Percentiles rank a stretch among this genome's conserved stretches.
Conservation (phyloP, 2,329 filamentous ascomycete species). For the Albophoma yamanashiensis region DNA sequence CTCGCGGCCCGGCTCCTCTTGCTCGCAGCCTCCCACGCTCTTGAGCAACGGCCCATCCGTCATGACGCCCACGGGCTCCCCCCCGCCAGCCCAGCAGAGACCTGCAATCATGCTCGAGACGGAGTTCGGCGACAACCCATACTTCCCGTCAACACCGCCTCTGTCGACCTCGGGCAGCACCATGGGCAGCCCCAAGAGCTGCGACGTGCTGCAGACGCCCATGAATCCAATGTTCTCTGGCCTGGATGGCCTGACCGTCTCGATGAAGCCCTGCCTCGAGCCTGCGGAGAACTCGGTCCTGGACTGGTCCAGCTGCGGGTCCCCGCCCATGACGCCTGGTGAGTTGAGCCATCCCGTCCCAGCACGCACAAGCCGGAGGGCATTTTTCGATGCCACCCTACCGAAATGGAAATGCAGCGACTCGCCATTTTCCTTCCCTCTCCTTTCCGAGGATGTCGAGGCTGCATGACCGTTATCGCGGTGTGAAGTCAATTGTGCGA, state of each 20-base stretch:
- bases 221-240: conserved; percentile 70
- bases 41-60: conserved; percentile 48
- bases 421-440: neutral
- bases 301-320: conserved; percentile 68
- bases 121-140: conserved; percentile 57
- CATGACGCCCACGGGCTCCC: conserved; percentile 67
- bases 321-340: conserved; percentile 87
- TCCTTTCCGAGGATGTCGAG: neutral
- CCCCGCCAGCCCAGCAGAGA: conserved; percentile 64
- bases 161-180: conserved; percentile 77
- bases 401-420: neutral
- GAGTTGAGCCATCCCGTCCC: conserved; percentile 31
- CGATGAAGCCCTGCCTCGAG: conserved; percentile 59
- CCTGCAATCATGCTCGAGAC: conserved; percentile 71
- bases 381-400: neutral
- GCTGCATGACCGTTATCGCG: neutral
- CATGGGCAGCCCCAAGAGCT: conserved; percentile 74
- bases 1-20: conserved; percentile 54
- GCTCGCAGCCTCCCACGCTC: conserved; percentile 50
- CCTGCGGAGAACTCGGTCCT: conserved; percentile 63
- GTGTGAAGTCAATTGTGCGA: conserved; percentile 1
- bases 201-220: conserved; percentile 71
- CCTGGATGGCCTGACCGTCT: conserved; percentile 49
- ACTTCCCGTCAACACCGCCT: conserved; percentile 77
- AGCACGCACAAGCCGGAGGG: neutral